Conservation (phyloP, 306 rosid species). For the Leucaena leucocephala region DNA sequence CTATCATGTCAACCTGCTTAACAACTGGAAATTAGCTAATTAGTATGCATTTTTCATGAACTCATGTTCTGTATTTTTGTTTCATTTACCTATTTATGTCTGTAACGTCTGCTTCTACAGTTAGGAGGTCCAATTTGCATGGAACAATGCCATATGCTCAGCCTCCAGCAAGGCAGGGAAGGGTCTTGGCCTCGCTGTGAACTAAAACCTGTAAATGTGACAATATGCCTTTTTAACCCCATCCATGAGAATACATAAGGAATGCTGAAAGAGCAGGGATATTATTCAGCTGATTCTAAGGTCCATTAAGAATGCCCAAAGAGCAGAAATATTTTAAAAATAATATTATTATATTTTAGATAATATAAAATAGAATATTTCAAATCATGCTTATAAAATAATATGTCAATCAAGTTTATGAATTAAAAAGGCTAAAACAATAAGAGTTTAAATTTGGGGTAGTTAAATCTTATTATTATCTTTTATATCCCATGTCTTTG, state of each 20-base stretch:
- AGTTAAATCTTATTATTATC: too few relatives aligned
- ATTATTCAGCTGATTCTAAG: conserved; percentile 33
- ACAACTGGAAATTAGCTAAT: conserved; percentile 44
- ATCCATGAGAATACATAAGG: conserved; percentile 22
- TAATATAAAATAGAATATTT: too few relatives aligned
- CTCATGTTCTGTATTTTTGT: background rate
- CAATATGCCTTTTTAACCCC: conserved; percentile 37
- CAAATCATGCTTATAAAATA: too few relatives aligned
- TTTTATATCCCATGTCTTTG: background rate
- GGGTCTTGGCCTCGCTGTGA: conserved; percentile 20
- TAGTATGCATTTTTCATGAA: conserved; percentile 37
- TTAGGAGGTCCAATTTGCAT: conserved; percentile 33
- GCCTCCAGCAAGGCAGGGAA: conserved; percentile 32
- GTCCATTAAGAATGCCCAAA: background rate
- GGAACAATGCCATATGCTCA: conserved; percentile 35
- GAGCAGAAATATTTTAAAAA: too few relatives aligned
- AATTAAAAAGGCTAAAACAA: too few relatives aligned
- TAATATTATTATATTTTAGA: too few relatives aligned
- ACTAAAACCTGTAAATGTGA: conserved; percentile 35
- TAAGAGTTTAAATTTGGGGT: too few relatives aligned
- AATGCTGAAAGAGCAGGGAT: conserved; percentile 29
- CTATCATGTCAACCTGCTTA: conserved; percentile 59
- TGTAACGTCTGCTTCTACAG: conserved; percentile 30
- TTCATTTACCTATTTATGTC: conserved; percentile 17
- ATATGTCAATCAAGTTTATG: too few relatives aligned